Evolutionary conservation across 1,284 basidiomycete genomes (phyloP), one percentile per base, ranked within the genome.

Genomic region (Ganoderma lingzhi): DNA sequence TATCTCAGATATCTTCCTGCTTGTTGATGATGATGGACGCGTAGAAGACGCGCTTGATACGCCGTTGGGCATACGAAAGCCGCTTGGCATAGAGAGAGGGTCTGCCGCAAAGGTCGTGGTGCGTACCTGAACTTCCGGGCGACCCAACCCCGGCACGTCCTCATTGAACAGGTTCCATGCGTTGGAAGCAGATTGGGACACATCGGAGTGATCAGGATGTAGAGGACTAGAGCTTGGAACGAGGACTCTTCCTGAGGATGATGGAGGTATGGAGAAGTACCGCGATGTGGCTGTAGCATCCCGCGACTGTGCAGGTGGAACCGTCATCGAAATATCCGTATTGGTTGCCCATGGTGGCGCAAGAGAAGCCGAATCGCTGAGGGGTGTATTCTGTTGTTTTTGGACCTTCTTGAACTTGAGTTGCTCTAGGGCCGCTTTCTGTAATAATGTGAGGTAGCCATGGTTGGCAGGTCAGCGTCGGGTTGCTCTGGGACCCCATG

Each of bases 171-270:
- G 63, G 44, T 75, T 68, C 64, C 87, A 85, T 80, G 82, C 78
- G 55, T 70, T 73, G 61, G 75, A 71, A 10, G 81, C 78, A 44
- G 76, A 76, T 71, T 83, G 80, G 23, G 82, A 74, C 15, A 78
- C 79, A 78, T 87, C 81, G 48, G 81, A 64, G 14, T 77, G 80
- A 73, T 89, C 86, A 55, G 83, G 78, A 41, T 76, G 74, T 39
- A 85, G 75, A 59, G 92, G 91, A 75, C 91, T 93, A 66, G 93
- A 94, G 80, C 85, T 91, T 42, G 92, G 92, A 37, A 92, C 91
- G 64, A 94, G 88, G 64, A 94, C 80, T 64, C 82, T 87, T 77
- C 87, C 88, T 53, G 82, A 75, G 39, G 83, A 78, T 3, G 79
- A 76, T 45, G 82, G 79, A 60, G 82, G 71, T 32, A 81, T 73